phyloP scores from a whole-genome alignment of 345 rosid species.

The Salix udensis region DNA sequence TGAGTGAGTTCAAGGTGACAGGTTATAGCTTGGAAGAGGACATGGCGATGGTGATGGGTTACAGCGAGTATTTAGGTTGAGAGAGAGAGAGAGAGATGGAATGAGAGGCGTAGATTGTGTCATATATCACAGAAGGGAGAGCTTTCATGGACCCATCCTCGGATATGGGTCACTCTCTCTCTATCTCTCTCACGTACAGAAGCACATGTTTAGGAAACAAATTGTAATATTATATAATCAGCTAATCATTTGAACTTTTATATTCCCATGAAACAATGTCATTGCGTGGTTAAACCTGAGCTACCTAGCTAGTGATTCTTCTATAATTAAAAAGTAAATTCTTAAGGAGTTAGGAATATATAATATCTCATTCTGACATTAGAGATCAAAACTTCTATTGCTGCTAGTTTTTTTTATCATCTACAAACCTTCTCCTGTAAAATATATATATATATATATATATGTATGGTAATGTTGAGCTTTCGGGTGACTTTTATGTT shows the following conservation, averaged over 20 bases:
- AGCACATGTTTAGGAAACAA: constrained; percentile 16
- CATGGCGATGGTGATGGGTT: constrained; percentile 32
- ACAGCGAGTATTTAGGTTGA: constrained; percentile 31
- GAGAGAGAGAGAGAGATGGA: constrained; percentile 19
- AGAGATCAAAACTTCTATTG: too few relatives aligned
- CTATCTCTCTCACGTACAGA: constrained; percentile 15
- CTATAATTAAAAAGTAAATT: neutral
- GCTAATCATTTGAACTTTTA: constrained; percentile 20
- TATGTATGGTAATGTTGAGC: too few relatives aligned
- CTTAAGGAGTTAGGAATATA: neutral
- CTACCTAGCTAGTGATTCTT: neutral
- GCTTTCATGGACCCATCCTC: constrained; percentile 46
- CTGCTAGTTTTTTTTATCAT: too few relatives aligned
- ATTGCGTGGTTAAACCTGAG: neutral
- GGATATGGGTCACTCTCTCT: constrained; percentile 22
- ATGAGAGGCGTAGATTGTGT: constrained; percentile 26
- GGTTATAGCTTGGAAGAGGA: constrained; percentile 28
- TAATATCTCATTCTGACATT: too few relatives aligned
- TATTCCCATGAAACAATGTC: neutral
- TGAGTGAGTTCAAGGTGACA: constrained; percentile 21
- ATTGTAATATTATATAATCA: neutral
- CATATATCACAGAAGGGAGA: constrained; percentile 33
- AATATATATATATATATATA: too few relatives aligned
- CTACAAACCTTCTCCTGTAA: too few relatives aligned
- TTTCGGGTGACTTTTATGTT: too few relatives aligned